A percentile compares a stretch with the other conserved stretches of the same genome.
Conservation (phyloP, 148 eudicot genomes). For the Fagopyrum homotropicum region DNA sequence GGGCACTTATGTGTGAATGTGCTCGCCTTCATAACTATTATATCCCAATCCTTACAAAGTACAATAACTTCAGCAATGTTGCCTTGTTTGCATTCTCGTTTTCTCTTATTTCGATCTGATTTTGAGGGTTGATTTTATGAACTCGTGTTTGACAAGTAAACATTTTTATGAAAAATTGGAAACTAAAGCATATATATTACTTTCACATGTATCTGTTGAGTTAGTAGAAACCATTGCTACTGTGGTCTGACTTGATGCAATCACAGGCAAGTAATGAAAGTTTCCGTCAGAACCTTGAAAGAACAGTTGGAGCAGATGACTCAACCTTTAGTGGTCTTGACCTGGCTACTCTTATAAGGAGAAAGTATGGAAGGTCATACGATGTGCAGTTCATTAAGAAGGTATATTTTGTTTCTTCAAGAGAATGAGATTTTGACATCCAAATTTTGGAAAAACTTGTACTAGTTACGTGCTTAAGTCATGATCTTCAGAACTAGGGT, state of each 20-base stretch:
- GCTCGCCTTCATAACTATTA: not conserved
- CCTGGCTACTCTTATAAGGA: slow-evolving; percentile 85
- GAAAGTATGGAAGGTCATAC: slow-evolving; percentile 85
- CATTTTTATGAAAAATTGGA: not conserved
- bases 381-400: slow-evolving; percentile 92
- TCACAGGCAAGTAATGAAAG: slow-evolving; percentile 45
- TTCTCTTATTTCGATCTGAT: not conserved
- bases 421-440: not conserved
- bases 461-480: not conserved
- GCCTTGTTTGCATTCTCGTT: not conserved
- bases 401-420: slow-evolving; percentile 27
- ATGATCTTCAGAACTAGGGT: not conserved
- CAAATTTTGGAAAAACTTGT: not conserved
- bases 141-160: not conserved
- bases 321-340: slow-evolving; percentile 74
- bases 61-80: not conserved
- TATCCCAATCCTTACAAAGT: not conserved
- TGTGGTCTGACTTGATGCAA: not conserved
- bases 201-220: not conserved
- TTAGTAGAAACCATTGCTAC: not conserved
- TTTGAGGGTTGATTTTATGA: not conserved
- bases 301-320: slow-evolving; percentile 77
- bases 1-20: not conserved
- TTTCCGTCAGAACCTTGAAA: slow-evolving; percentile 69
- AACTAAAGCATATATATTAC: not conserved